These are phyloP conservation scores for Podospora fimiseda DNA, from an alignment of 495 filamentous ascomycete species.

Conservation along the genomic window DNA sequence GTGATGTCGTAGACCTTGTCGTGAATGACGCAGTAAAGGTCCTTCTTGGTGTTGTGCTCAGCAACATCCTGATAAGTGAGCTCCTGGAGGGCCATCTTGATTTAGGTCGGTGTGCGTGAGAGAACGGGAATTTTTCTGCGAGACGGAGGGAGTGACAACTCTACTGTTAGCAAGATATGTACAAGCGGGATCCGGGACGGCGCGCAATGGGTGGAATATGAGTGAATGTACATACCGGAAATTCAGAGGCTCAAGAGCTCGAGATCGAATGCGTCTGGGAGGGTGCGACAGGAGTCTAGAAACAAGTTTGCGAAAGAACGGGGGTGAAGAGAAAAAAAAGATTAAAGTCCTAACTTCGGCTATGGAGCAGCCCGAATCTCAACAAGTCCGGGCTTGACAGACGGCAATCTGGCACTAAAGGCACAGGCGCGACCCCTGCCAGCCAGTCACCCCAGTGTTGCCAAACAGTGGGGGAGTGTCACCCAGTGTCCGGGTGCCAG, in stretches of 20 bases:
- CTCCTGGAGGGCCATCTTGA: constrained; percentile 60
- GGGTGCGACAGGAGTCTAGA: constrained; percentile 1
- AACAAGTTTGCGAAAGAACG: constrained; percentile 13
- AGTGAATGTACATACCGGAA: background rate
- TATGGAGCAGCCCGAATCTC: constrained; percentile 10
- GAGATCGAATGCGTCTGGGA: background rate
- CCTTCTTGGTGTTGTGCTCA: constrained; percentile 91
- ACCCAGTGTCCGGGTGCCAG: background rate
- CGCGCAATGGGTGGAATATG: background rate
- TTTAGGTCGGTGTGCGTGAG: constrained; percentile 11
- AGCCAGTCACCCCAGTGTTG: no score
- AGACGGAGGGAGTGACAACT: constrained; percentile 9
- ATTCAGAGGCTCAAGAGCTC: background rate
- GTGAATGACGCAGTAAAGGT: constrained; percentile 85
- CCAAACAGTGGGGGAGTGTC: no score
- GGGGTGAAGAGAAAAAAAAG: constrained; percentile 11
- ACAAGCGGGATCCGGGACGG: no score
- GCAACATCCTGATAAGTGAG: constrained; percentile 81
- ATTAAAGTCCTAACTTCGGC: constrained; percentile 6
- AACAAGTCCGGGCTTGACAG: constrained; percentile 6
- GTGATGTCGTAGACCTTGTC: constrained; percentile 90
- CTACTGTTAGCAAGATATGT: constrained; percentile 15
- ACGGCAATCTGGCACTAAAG: constrained; percentile 4
- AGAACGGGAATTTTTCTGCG: constrained; percentile 7
- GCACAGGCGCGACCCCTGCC: no score